These are phyloP conservation scores for Mallotus japonicus DNA, from an alignment of 441 rosid species.

Conservation along the genomic window DNA sequence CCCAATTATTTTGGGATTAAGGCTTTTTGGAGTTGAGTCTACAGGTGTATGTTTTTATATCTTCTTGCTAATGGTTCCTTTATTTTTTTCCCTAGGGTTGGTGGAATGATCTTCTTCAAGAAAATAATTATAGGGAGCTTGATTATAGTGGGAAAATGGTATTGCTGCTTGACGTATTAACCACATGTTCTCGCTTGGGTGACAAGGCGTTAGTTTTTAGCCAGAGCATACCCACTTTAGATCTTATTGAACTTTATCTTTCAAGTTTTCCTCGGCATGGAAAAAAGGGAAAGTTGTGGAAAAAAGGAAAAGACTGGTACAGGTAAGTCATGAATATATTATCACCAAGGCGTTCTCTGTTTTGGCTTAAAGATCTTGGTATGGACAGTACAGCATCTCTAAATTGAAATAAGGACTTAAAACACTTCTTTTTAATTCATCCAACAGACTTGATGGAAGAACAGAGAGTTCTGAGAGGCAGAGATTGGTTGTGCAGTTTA, in stretches of 20 bases:
- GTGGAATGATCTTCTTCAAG: constrained; percentile 95
- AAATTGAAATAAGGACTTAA: background rate
- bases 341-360: background rate
- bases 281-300: constrained; percentile 85
- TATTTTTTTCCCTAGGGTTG: constrained; percentile 56
- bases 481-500: constrained; percentile 86
- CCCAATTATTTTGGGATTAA: too few species aligned
- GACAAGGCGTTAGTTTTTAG: constrained; percentile 97
- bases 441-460: constrained; percentile 88
- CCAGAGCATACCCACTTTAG: constrained; percentile 98
- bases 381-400: background rate
- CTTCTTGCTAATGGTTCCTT: background rate
- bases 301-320: constrained; percentile 97
- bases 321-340: constrained; percentile 48
- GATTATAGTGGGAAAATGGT: constrained; percentile 98
- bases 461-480: constrained; percentile 98
- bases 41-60: background rate
- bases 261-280: constrained; percentile 75
- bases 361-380: background rate
- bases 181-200: constrained; percentile 68
- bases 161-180: constrained; percentile 85
- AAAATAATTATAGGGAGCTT: constrained; percentile 65
- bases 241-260: constrained; percentile 92
- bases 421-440: constrained; percentile 21
- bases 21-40: too few species aligned